These are phyloP conservation scores for Paraphaeosphaeria minitans DNA, from an alignment of 2,329 filamentous ascomycete species.

Conservation along the genomic window DNA sequence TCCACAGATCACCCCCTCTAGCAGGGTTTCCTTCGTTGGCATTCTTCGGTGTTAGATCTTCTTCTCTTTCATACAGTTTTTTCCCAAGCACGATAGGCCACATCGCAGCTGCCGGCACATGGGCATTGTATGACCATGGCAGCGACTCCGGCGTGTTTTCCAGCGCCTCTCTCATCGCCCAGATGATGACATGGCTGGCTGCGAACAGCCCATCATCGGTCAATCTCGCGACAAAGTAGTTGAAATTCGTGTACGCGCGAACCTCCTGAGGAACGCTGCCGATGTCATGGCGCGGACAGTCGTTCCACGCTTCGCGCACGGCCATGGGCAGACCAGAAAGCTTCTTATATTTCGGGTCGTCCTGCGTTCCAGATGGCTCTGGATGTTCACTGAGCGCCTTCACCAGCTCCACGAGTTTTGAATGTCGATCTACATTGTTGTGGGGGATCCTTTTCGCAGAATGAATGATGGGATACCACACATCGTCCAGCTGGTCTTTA, in stretches of 20 bases:
- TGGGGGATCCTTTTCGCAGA: slow-evolving; percentile 32
- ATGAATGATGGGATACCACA: slow-evolving; percentile 42
- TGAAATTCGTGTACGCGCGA: slow-evolving; percentile 38
- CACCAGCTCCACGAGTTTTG: slow-evolving; percentile 29
- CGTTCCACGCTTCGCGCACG: slow-evolving; percentile 38
- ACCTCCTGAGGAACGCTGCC: slow-evolving; percentile 28
- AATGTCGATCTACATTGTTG: slow-evolving; percentile 17
- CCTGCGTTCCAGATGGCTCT: slow-evolving; percentile 23
- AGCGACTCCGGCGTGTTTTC: slow-evolving; percentile 27
- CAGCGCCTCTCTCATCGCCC: slow-evolving; percentile 35
- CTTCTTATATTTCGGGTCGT: slow-evolving; percentile 25
- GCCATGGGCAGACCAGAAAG: slow-evolving; percentile 32
- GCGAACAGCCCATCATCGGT: slow-evolving; percentile 22
- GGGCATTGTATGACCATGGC: slow-evolving; percentile 30
- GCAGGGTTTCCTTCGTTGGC: slow-evolving; percentile 36
- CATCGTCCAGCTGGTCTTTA: slow-evolving; percentile 26
- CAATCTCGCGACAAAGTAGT: slow-evolving; percentile 38
- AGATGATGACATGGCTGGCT: slow-evolving; percentile 34
- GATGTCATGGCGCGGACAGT: slow-evolving; percentile 25
- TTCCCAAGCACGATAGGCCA: slow-evolving; percentile 34
- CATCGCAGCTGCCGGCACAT: slow-evolving; percentile 36
- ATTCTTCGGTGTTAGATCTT: slow-evolving; percentile 36
- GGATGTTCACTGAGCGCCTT: slow-evolving; percentile 32
- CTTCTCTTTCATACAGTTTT: slow-evolving; percentile 28
- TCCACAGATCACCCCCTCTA: slow-evolving; percentile 36